A percentile compares a stretch with the other conserved stretches of the same genome.
phyloP scores from a whole-genome alignment of 805 yeast species.

The Metschnikowia noctiluminum region DNA sequence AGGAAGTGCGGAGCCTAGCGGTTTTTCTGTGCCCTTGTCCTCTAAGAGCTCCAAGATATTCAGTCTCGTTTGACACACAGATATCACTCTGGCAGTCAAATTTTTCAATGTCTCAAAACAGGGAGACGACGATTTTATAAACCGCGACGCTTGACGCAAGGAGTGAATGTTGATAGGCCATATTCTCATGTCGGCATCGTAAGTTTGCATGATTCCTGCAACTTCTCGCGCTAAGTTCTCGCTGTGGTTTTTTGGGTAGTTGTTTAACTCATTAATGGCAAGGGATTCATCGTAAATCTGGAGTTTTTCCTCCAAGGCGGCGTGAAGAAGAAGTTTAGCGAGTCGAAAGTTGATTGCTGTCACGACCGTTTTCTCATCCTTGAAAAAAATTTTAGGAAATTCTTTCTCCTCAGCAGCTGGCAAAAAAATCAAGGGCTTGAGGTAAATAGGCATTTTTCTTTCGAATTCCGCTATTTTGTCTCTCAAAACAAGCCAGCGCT shows the following conservation, averaged over 20 bases:
- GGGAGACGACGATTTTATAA: conserved; percentile 6
- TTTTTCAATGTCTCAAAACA: conserved; percentile 13
- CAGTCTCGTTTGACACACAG: conserved; percentile 17
- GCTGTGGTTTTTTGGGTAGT: conserved; percentile 25
- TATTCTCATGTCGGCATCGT: conserved; percentile 29
- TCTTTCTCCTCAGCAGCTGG: conserved; percentile 21
- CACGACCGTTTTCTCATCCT: conserved; percentile 36
- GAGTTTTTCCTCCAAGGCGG: conserved; percentile 15
- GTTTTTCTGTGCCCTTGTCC: not conserved
- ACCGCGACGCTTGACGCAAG: conserved; percentile 23
- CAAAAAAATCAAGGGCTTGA: conserved; percentile 33
- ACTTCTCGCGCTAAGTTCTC: conserved; percentile 32
- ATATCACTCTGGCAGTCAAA: conserved; percentile 14
- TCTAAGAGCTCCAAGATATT: conserved; percentile 7
- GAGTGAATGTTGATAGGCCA: conserved; percentile 38
- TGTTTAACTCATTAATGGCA: conserved; percentile 21
- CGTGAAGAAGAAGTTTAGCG: conserved; percentile 29
- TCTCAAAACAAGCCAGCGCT: conserved; percentile 29
- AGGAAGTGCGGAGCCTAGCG: not conserved
- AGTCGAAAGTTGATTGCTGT: conserved; percentile 29
- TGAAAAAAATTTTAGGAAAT: conserved; percentile 34
- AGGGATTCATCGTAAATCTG: conserved; percentile 13
- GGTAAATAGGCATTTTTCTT: conserved; percentile 23
- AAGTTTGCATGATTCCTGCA: conserved; percentile 37
- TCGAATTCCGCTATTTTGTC: conserved; percentile 28